Percentiles rank a stretch among this genome's conserved stretches.
Conservation (phyloP, 768 basidiomycete species). For the Termitomyces eurrhizus region DNA sequence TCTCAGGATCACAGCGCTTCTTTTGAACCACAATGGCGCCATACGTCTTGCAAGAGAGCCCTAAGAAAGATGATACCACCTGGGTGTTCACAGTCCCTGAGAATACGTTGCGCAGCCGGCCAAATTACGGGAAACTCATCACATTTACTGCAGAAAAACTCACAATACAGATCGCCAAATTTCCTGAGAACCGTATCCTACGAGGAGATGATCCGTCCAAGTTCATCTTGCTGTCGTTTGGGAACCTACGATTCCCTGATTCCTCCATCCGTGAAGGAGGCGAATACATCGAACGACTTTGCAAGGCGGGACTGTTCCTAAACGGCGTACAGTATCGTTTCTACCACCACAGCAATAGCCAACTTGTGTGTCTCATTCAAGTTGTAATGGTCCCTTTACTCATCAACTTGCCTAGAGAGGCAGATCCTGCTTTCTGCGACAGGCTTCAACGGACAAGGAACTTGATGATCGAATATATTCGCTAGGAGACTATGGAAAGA, state of each 20-base stretch:
- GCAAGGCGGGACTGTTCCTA: slow-evolving; percentile 52
- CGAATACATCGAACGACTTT: slow-evolving; percentile 54
- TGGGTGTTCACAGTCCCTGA: slow-evolving; percentile 47
- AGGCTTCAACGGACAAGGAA: slow-evolving; percentile 50
- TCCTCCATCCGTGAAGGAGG: slow-evolving; percentile 40
- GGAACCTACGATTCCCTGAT: slow-evolving; percentile 51
- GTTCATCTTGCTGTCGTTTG: slow-evolving; percentile 55
- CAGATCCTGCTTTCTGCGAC: slow-evolving; percentile 59
- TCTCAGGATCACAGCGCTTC: slow-evolving; percentile 12
- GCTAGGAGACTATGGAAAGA: slow-evolving; percentile 54
- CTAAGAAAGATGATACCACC: slow-evolving; percentile 42
- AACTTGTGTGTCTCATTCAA: slow-evolving; percentile 36
- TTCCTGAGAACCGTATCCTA: slow-evolving; percentile 58
- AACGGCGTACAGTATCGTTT: slow-evolving; percentile 63
- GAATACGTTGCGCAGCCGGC: slow-evolving; percentile 23
- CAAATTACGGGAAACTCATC: slow-evolving; percentile 44
- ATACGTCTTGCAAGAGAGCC: slow-evolving; percentile 34
- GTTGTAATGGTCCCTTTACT: background rate
- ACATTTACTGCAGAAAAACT: slow-evolving; percentile 48
- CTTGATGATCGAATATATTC: slow-evolving; percentile 55
- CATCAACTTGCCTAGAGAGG: slow-evolving; percentile 36
- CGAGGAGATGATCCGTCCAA: slow-evolving; percentile 52
- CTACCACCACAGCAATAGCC: slow-evolving; percentile 70
- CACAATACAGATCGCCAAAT: slow-evolving; percentile 42
- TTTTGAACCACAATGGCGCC: slow-evolving; percentile 29